Conservation (phyloP, 2,329 filamentous ascomycete genomes). For the Lojkania enalia region DNA sequence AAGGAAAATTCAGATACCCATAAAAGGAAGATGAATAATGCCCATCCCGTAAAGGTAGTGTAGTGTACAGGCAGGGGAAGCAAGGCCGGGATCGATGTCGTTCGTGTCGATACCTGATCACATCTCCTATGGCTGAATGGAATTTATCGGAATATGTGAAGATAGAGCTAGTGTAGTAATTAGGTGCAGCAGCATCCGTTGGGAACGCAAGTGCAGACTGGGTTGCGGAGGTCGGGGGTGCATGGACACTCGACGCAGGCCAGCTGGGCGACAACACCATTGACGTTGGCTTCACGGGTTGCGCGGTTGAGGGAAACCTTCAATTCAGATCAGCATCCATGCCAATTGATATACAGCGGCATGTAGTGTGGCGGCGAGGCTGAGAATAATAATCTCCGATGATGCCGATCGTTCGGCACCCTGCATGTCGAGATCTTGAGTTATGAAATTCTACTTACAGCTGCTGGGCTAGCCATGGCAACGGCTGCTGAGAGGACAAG, state of each 20-base stretch:
- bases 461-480: conserved; percentile 10
- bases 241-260: conserved; percentile 19
- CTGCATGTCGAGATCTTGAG: not conserved
- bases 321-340: not conserved
- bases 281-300: conserved; percentile 5
- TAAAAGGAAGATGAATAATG: too few species aligned
- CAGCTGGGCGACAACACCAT: not conserved
- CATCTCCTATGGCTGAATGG: too few species aligned
- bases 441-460: conserved; percentile 9
- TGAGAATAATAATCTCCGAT: not conserved
- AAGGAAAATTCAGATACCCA: too few species aligned
- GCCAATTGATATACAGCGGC: too few species aligned
- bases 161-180: too few species aligned
- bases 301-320: conserved; percentile 16
- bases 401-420: not conserved
- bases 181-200: conserved; percentile 16
- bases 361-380: not conserved
- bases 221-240: not conserved
- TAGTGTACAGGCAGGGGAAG: too few species aligned
- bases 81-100: too few species aligned
- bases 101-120: too few species aligned
- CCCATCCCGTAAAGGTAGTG: too few species aligned
- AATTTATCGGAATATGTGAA: too few species aligned
- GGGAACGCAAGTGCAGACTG: conserved; percentile 12
- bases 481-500: conserved; percentile 11